Base-by-base conservation (phyloP, 495 filamentous ascomycete species). In the Podospora comata region DNA sequence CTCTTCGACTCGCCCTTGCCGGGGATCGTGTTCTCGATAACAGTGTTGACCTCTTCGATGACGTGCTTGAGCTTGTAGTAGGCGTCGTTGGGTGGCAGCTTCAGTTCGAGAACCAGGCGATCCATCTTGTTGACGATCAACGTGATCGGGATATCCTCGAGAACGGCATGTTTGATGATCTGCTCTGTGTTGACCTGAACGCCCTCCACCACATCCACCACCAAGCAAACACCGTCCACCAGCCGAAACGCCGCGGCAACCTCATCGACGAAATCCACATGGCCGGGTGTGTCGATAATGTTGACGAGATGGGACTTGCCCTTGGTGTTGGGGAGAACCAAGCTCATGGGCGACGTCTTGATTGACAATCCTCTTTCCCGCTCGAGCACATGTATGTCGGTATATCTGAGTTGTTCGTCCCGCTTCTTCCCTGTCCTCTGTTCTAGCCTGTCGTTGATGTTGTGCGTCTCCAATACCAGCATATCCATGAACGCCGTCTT, bases 51-150 rank as follows among this genome's bases (percentile, higher is more conserved):
- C 78, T 98, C 92, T 79, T 99, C 95, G 72, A 99, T 89, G 26
- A 97, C 94, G 79, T 98, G 94, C 74, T 97, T 98, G 62, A 99
- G 78, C 80, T 99, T 99, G 86, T 97, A 98, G 77, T 98, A 99
- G 27, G 95, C 95, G 76, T 99, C 95, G 69, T 88, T 91, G 4
- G 96, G 96, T 1, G 96, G 96, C 18, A 99, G 85, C 77, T 97
- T 96, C 64, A 99, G 86, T 77, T 99, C 95, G 44, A 99, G 80
- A 65, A 99, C 96, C 65, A 99, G 81, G 54, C 95, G 88, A 71
- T 99, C 95, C 88, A 99, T 90, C 79, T 99, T 99, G 83, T 98
- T 99, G 78, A 99, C 85, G 63, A 98, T 88, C 70, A 99, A 78
- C 2, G 91, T 93, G 71, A 99, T 81, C 0, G 95, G 94, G 13